Evolutionary conservation across 2,329 filamentous ascomycete species (phyloP).

Genomic region (Diaporthe sp.): DNA sequence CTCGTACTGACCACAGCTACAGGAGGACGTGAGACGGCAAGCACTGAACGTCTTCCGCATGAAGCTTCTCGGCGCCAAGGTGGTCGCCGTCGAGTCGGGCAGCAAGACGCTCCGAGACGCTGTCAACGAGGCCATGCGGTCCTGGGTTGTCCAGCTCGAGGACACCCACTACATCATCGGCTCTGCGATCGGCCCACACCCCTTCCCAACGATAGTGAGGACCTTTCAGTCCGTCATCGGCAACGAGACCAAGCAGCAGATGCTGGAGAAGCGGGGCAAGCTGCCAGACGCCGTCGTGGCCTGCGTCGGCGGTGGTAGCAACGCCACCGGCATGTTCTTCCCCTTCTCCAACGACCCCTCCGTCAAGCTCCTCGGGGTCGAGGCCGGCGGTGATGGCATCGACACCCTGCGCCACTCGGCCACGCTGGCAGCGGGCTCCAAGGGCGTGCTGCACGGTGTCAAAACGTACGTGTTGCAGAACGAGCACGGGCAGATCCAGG

Average conservation of each 20-base stretch:
- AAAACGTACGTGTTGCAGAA: conserved; percentile 96
- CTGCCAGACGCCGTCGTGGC: conserved; percentile 96
- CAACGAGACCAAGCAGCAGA: conserved; percentile 92
- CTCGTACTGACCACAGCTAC: conserved; percentile 45
- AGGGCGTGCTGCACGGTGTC: conserved; percentile 96
- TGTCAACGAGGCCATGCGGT: conserved; percentile 94
- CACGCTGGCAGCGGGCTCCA: conserved; percentile 86
- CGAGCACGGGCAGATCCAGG: conserved; percentile 90
- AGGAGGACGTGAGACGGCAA: conserved; percentile 94
- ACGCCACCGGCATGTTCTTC: conserved; percentile 98
- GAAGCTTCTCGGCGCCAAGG: conserved; percentile 92
- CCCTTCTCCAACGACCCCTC: conserved; percentile 88
- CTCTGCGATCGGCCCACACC: conserved; percentile 96
- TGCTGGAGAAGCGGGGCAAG: conserved; percentile 86
- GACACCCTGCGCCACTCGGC: conserved; percentile 90
- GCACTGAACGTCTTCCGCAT: conserved; percentile 99
- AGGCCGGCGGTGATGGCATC: conserved; percentile 93
- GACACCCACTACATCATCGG: conserved; percentile 99
- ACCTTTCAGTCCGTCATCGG: conserved; percentile 99
- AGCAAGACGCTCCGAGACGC: conserved; percentile 86
- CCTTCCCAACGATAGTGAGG: conserved; percentile 96
- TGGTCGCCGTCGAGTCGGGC: conserved; percentile 93
- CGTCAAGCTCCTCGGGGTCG: conserved; percentile 92
- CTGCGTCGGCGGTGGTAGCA: conserved; percentile 95
- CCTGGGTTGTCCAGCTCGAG: conserved; percentile 93